Evolutionary conservation across 257 asterid genomes (phyloP).

Genomic region (Solanum lycopersicoides): DNA sequence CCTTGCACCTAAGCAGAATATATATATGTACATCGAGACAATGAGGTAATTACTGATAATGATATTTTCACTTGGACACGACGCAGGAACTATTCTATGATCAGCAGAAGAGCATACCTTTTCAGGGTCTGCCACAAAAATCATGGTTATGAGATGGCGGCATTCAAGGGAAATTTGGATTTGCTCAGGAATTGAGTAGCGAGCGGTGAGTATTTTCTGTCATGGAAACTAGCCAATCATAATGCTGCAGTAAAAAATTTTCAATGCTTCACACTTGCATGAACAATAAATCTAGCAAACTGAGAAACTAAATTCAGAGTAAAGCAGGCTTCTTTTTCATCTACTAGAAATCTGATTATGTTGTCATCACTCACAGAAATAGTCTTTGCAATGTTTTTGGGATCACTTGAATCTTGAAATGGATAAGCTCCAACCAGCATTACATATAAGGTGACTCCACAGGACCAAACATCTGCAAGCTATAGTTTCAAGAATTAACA

Average conservation of each 20-base stretch:
- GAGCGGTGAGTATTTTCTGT: slow-evolving; percentile 29
- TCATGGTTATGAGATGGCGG: slow-evolving; percentile 20
- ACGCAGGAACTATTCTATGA: not conserved
- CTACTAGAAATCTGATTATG: not conserved
- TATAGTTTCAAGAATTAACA: slow-evolving; percentile 1
- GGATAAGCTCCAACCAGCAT: slow-evolving; percentile 37
- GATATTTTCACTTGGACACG: not conserved
- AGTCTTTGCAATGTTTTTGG: slow-evolving; percentile 22
- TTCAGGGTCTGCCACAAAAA: slow-evolving; percentile 32
- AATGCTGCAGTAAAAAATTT: not conserved
- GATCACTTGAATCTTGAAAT: slow-evolving; percentile 29
- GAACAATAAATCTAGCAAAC: not conserved
- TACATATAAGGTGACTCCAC: slow-evolving; percentile 36
- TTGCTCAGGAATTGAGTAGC: slow-evolving; percentile 24
- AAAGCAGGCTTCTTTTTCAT: not conserved
- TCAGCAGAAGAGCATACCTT: slow-evolving; percentile 6
- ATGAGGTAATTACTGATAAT: not conserved
- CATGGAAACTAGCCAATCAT: slow-evolving; percentile 1
- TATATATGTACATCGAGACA: not conserved
- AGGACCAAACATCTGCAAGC: slow-evolving; percentile 47
- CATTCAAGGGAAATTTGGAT: slow-evolving; percentile 24
- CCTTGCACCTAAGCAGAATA: not conserved
- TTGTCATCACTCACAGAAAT: slow-evolving; percentile 19
- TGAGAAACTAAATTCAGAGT: not conserved
- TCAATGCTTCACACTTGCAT: not conserved